Conservation (phyloP, 306 rosid species). For the Oxytropis ochrocephala region DNA sequence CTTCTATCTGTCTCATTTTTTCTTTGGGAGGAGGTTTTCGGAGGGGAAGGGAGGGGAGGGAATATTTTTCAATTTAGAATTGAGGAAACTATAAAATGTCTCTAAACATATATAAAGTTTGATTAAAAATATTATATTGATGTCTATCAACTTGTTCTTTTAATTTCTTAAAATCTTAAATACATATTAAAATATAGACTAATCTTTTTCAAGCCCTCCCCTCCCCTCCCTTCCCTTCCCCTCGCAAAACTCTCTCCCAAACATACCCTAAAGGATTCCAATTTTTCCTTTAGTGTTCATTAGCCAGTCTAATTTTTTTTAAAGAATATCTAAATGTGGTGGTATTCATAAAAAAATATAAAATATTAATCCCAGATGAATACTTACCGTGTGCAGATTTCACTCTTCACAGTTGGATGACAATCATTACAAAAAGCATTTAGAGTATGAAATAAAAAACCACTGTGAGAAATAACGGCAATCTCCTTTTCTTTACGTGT, state of each 20-base stretch:
- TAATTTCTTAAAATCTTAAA: too few species aligned
- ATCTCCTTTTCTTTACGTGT: conserved; percentile 87
- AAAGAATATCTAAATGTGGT: background rate
- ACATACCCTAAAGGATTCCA: background rate
- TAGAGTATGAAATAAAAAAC: conserved; percentile 59
- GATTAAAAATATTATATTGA: too few species aligned
- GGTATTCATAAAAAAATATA: background rate
- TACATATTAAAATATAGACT: too few species aligned
- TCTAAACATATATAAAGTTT: too few species aligned
- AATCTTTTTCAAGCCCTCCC: too few species aligned
- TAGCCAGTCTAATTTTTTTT: background rate
- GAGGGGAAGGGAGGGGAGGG: too few species aligned
- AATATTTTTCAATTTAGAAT: too few species aligned
- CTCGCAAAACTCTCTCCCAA: too few species aligned
- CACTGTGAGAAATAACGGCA: conserved; percentile 77
- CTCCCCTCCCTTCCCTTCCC: too few species aligned
- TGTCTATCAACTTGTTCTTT: too few species aligned
- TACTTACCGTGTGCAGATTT: conserved; percentile 67
- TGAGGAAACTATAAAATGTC: too few species aligned
- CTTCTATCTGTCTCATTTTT: background rate
- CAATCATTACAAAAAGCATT: conserved; percentile 79
- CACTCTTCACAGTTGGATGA: conserved; percentile 63
- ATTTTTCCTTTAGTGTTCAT: background rate
- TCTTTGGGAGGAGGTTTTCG: too few species aligned
- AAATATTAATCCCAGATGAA: background rate